These are phyloP conservation scores for Arabidopsis arenosa DNA, from an alignment of 345 rosid species.

Conservation along the genomic window DNA sequence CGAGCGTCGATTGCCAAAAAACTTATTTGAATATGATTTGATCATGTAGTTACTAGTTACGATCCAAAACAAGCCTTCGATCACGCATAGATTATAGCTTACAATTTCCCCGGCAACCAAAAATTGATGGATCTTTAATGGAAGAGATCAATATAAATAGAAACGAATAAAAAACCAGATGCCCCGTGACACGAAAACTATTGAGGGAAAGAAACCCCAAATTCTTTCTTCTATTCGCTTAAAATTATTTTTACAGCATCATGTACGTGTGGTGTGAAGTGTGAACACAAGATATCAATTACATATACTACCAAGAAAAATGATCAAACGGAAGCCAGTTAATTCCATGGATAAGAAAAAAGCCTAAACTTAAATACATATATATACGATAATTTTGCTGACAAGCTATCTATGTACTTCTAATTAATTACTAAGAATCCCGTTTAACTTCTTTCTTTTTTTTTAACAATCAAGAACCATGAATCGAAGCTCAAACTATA, in stretches of 20 bases:
- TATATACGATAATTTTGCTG: background rate
- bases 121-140: background rate
- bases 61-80: no score
- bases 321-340: background rate
- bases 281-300: background rate
- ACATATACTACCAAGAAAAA: background rate
- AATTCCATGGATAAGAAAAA: background rate
- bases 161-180: conserved; percentile 21
- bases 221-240: conserved; percentile 2
- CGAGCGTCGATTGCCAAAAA: no score
- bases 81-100: no score
- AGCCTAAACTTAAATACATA: background rate
- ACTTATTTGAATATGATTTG: no score
- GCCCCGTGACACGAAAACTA: conserved; percentile 41
- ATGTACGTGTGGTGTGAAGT: background rate
- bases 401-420: background rate
- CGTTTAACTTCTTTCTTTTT: background rate
- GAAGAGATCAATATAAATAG: background rate
- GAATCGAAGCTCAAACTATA: no score
- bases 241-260: background rate
- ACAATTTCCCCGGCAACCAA: no score
- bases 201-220: conserved; percentile 43
- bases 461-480: no score
- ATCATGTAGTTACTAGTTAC: no score
- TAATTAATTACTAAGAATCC: background rate